Percentiles rank a stretch among this genome's conserved stretches.
phyloP scores from a whole-genome alignment of 257 asterid genomes.

The Primulina huaijiensis region DNA sequence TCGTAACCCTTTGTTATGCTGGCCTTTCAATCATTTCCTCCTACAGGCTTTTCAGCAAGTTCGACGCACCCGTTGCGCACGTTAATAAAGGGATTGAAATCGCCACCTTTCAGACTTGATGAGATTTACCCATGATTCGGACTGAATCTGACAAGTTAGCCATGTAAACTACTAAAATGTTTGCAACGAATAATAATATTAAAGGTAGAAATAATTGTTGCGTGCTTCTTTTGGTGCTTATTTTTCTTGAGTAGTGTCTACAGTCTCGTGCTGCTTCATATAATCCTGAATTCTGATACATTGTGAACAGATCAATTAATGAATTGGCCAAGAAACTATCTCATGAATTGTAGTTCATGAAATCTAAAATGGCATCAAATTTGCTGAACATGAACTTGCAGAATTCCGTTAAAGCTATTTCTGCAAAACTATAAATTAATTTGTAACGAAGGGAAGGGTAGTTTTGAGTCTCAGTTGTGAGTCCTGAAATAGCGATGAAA shows the following conservation, averaged over 20 bases:
- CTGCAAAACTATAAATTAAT: no score
- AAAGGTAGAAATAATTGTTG: not conserved
- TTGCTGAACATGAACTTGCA: no score
- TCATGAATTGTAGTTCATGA: no score
- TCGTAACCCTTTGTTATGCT: slow-evolving; percentile 63
- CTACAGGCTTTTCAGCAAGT: slow-evolving; percentile 79
- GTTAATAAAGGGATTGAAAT: not conserved
- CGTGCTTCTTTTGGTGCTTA: not conserved
- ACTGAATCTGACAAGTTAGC: not conserved
- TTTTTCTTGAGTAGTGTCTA: no score
- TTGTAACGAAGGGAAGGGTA: no score
- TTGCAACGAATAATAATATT: not conserved
- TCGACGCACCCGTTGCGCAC: slow-evolving; percentile 60
- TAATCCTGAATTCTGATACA: not conserved
- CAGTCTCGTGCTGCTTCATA: not conserved
- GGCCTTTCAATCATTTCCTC: slow-evolving; percentile 72
- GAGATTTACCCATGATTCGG: not conserved
- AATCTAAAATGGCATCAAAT: no score
- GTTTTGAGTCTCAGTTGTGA: no score
- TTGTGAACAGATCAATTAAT: no score
- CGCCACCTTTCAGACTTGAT: not conserved
- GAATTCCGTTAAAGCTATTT: no score
- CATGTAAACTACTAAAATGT: not conserved
- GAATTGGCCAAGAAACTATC: no score
- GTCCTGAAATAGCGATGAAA: no score